These are phyloP conservation scores for Coffea humblotiana DNA, from an alignment of 305 asterid genomes.

Conservation along the genomic window DNA sequence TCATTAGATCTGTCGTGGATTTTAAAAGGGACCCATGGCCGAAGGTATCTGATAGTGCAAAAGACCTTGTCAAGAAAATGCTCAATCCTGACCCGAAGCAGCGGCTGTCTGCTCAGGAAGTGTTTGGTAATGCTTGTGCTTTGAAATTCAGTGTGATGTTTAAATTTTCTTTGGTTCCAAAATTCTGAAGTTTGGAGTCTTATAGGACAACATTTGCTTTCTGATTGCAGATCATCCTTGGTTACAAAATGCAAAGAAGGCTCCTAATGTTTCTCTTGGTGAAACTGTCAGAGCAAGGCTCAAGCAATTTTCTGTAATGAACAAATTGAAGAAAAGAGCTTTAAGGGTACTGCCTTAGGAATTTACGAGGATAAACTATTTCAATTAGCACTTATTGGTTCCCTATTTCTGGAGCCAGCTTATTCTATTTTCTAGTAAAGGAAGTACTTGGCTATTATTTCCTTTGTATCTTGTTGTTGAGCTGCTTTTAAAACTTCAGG, in stretches of 20 bases:
- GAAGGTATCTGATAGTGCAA: conserved; percentile 75
- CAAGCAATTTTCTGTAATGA: conserved; percentile 71
- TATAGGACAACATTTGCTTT: neutral
- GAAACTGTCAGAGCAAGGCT: conserved; percentile 73
- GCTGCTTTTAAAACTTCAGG: conserved; percentile 39
- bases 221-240: conserved; percentile 68
- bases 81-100: conserved; percentile 73
- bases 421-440: neutral
- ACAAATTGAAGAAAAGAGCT: conserved; percentile 76
- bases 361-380: neutral
- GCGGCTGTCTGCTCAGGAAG: conserved; percentile 80
- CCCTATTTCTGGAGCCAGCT: conserved; percentile 6
- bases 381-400: conserved; percentile 9
- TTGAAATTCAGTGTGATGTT: neutral
- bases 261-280: conserved; percentile 70
- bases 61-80: conserved; percentile 80
- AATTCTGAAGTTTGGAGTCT: neutral
- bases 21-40: conserved; percentile 92
- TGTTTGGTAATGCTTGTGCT: conserved; percentile 50
- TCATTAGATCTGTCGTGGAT: conserved; percentile 75
- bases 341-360: conserved; percentile 47
- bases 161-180: neutral
- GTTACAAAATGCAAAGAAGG: conserved; percentile 69
- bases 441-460: neutral
- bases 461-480: conserved; percentile 21